phyloP scores from a whole-genome alignment of 2,329 filamentous ascomycete species.

The Ophiocordyceps sinensis region DNA sequence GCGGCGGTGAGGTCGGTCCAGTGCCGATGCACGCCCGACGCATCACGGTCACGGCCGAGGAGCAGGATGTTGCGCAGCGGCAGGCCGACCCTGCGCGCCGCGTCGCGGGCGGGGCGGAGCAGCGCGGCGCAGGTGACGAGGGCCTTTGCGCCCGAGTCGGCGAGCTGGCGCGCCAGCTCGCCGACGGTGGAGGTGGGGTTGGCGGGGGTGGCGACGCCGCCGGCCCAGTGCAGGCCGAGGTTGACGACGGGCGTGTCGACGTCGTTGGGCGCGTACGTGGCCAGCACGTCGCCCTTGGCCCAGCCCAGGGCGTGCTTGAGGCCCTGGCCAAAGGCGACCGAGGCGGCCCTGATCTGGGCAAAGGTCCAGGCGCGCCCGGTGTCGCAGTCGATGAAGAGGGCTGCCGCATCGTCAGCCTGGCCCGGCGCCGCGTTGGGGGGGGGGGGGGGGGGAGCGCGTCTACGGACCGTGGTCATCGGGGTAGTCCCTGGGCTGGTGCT shows the following conservation, averaged over 20 bases:
- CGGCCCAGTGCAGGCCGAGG: constrained; percentile 73
- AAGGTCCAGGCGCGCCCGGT: constrained; percentile 54
- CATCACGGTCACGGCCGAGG: constrained; percentile 55
- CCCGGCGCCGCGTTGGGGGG: no score
- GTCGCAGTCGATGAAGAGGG: constrained; percentile 63
- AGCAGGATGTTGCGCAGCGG: constrained; percentile 58
- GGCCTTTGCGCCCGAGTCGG: constrained; percentile 60
- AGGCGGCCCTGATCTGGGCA: constrained; percentile 46
- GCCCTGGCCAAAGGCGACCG: constrained; percentile 66
- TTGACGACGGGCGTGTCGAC: constrained; percentile 68
- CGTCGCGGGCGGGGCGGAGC: constrained; percentile 49
- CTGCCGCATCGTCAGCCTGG: constrained; percentile 25
- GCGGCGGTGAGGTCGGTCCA: constrained; percentile 54
- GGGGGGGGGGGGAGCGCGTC: no score
- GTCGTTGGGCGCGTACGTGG: constrained; percentile 70
- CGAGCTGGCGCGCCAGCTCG: constrained; percentile 74
- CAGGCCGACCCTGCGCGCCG: constrained; percentile 57
- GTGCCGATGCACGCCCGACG: constrained; percentile 46
- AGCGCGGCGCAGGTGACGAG: constrained; percentile 59
- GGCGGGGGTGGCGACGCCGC: constrained; percentile 67
- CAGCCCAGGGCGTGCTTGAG: constrained; percentile 62
- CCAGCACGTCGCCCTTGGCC: constrained; percentile 72
- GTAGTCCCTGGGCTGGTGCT: constrained; percentile 47
- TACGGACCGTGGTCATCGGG: constrained; percentile 58
- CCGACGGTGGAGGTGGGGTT: constrained; percentile 77